phyloP scores from a whole-genome alignment of 306 rosid genomes.

The Neltuma alba region DNA sequence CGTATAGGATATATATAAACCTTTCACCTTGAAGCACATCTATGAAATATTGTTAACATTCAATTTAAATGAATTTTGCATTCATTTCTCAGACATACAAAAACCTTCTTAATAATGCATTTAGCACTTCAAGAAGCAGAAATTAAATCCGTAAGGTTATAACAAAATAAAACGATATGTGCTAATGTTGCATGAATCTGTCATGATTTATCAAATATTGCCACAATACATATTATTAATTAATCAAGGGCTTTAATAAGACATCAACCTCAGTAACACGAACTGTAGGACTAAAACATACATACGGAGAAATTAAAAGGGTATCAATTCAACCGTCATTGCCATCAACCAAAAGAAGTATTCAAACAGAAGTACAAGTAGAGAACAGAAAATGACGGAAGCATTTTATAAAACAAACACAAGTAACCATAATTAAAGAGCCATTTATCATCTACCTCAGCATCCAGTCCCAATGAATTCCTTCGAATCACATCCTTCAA shows the following conservation, averaged over 20 bases:
- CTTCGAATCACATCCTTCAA: constrained; percentile 81
- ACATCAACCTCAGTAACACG: constrained; percentile 1
- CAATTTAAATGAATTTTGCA: background rate
- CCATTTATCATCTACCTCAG: constrained; percentile 59
- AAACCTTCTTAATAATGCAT: background rate
- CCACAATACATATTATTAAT: background rate
- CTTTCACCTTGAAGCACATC: background rate
- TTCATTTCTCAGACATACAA: background rate
- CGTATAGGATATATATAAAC: background rate
- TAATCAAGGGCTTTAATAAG: constrained; percentile 11
- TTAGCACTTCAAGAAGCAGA: background rate
- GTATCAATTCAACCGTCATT: constrained; percentile 3
- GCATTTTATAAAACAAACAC: constrained; percentile 9
- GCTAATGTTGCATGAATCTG: background rate
- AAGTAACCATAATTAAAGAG: constrained; percentile 16
- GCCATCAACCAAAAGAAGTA: background rate
- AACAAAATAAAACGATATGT: background rate
- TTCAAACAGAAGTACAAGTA: background rate
- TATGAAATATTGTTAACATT: background rate
- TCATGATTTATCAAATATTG: background rate
- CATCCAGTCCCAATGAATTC: constrained; percentile 81
- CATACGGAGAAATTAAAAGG: constrained; percentile 10
- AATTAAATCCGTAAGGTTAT: background rate
- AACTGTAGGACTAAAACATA: background rate
- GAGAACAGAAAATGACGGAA: background rate